Conservation (phyloP, 2,329 filamentous ascomycete species). For the Paecilomyces fulvus region DNA sequence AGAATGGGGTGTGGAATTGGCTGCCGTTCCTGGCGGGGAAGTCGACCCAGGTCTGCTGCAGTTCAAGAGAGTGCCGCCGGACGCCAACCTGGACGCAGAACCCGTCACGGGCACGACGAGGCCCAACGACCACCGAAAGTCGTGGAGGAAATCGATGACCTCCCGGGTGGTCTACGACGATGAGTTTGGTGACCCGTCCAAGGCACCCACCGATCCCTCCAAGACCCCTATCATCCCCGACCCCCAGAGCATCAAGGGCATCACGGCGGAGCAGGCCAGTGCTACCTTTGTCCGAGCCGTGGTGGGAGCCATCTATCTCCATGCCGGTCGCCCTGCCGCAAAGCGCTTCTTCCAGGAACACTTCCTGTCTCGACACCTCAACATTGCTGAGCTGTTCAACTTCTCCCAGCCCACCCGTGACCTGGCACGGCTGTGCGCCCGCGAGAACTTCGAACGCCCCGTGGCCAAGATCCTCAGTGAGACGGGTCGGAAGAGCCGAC, state of each 20-base stretch:
- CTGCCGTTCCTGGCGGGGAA: conserved; percentile 78
- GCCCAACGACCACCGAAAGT: conserved; percentile 43
- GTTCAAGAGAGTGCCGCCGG: conserved; percentile 50
- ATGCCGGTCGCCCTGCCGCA: conserved; percentile 68
- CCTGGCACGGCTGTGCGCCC: conserved; percentile 69
- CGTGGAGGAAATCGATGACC: conserved; percentile 63
- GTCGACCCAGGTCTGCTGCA: conserved; percentile 88
- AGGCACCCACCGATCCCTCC: conserved; percentile 21
- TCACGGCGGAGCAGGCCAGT: conserved; percentile 52
- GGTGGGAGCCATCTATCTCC: conserved; percentile 75
- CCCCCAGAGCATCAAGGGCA: conserved; percentile 18
- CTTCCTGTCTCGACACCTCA: conserved; percentile 69
- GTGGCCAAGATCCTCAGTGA: conserved; percentile 82
- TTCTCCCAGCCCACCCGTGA: conserved; percentile 81
- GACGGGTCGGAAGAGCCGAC: conserved; percentile 75
- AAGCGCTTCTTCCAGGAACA: conserved; percentile 78
- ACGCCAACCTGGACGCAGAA: conserved; percentile 31
- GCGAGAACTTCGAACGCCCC: conserved; percentile 82
- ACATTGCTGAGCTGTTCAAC: conserved; percentile 68
- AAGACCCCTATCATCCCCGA: conserved; percentile 9
- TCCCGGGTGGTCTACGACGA: conserved; percentile 75
- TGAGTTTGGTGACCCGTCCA: conserved; percentile 64
- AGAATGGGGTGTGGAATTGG: conserved; percentile 87
- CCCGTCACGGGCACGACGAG: conserved; percentile 32
- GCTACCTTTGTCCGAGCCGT: conserved; percentile 75